Conservation (phyloP, 2,329 filamentous ascomycete genomes). For the Calonectria crousiana region DNA sequence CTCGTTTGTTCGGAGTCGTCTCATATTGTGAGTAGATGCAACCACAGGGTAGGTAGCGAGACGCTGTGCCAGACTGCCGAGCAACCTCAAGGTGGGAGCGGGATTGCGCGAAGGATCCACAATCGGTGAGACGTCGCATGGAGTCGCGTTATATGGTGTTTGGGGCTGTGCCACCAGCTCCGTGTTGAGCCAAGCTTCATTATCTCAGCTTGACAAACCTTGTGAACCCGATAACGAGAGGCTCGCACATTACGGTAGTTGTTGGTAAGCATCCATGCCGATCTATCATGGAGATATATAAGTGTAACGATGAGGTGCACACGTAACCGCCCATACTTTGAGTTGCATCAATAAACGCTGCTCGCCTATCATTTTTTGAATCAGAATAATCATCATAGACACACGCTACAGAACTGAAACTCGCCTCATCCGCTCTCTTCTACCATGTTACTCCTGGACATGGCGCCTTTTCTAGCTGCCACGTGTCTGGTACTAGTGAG, state of each 20-base stretch:
- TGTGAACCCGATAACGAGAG: not conserved
- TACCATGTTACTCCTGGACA: not conserved
- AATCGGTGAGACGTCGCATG: not conserved
- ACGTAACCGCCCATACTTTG: not conserved
- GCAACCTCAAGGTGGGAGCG: not conserved
- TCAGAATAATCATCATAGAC: not conserved
- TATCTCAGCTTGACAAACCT: not conserved
- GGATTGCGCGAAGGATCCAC: not conserved
- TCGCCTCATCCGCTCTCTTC: not conserved
- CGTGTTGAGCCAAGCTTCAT: too few species aligned
- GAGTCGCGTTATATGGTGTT: not conserved
- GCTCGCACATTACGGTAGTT: not conserved
- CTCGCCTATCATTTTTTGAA: not conserved
- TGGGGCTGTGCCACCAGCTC: not conserved
- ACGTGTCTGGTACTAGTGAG: not conserved
- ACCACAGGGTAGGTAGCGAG: not conserved
- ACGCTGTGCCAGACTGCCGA: not conserved
- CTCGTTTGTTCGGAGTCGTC: not conserved
- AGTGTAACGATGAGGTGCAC: not conserved
- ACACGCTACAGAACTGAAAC: not conserved
- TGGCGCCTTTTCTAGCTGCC: not conserved
- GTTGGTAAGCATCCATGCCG: not conserved
- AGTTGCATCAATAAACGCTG: not conserved
- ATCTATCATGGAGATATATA: not conserved
- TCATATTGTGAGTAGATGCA: not conserved